Evolutionary conservation across 352 stramenopile genomes (phyloP), one percentile per base, ranked within the genome.

Genomic region (Thalassiosira livingstoniorum): DNA sequence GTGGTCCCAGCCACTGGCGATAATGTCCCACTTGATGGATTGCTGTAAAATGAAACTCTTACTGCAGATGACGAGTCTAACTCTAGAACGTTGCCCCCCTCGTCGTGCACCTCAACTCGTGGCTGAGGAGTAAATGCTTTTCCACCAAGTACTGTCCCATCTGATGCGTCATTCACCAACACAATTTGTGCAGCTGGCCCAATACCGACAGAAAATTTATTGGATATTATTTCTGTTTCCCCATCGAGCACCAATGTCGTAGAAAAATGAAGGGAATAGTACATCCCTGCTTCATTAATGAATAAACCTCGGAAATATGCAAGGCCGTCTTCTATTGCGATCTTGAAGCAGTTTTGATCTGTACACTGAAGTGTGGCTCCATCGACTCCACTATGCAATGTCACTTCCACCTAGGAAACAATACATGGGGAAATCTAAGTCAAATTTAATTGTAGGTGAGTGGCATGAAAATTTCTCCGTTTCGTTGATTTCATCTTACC

Each of bases 191-290:
- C 42, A 27, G 75, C 75, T 2, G 72, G 34, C 37, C 86, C 86
- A 35, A 87, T 68, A 35, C 86, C 86, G 3, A 89, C 78, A 23
- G 86, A 83, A 69, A 91, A 91, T 0, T 67, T 55, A 54, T 82
- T 83, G 11, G 83, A 90, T 4, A 51, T 63, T n/a, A 75, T 57
- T 75, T 86, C 75, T 4, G 66, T 61, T 18, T 32, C 31, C 45
- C 78, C 83, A 23, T 78, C 61, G 2, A 90, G 70, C 2, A 60
- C 4, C 34, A 90, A 32, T 55, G 86, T 73, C 21, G 79, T 88
- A 23, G 74, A 65, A 45, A 92, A 92, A 57, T 61, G 64, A 70
- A 92, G 78, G 13, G 75, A 87, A 76, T 90, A 90, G 54, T 80
- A 39, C 25, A 42, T 55, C 60, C 53, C 64, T 47, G 83, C 83